These are phyloP conservation scores for Euphorbia schlechtendalii DNA, from an alignment of 441 rosid species.

Conservation along the genomic window DNA sequence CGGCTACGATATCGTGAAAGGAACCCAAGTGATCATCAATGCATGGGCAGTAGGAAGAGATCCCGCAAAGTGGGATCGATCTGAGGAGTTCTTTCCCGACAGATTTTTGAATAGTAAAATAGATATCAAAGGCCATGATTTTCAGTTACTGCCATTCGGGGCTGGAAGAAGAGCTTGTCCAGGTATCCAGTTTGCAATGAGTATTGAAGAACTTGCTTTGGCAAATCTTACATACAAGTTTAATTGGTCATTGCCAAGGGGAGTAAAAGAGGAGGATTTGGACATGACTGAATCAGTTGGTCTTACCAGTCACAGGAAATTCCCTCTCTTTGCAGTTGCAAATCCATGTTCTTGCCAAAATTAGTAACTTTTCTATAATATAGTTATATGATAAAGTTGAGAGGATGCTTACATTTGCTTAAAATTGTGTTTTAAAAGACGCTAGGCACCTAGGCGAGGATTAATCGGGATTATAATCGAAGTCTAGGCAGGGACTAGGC, in stretches of 20 bases:
- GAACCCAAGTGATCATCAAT: constrained; percentile 37
- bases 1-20: constrained; percentile 29
- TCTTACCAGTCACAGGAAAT: constrained; percentile 18
- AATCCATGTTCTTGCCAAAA: constrained; percentile 7
- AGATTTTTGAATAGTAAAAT: constrained; percentile 31
- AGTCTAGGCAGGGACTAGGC: too few relatives aligned
- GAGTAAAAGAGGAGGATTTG: constrained; percentile 21
- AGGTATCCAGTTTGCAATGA: constrained; percentile 23
- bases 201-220: constrained; percentile 24
- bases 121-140: constrained; percentile 33
- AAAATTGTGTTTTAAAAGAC: too few relatives aligned
- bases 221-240: constrained; percentile 28
- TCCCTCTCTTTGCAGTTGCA: constrained; percentile 26
- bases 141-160: constrained; percentile 34
- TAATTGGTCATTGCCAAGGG: constrained; percentile 31
- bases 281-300: constrained; percentile 26
- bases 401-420: background rate
- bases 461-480: too few relatives aligned
- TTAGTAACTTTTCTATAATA: background rate
- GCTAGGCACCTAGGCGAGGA: too few relatives aligned
- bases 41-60: constrained; percentile 45
- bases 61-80: constrained; percentile 30
- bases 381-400: too few relatives aligned
- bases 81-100: constrained; percentile 40
- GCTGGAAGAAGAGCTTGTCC: constrained; percentile 36